Conservation (phyloP, 345 rosid species). For the Abelmoschus esculentus region DNA sequence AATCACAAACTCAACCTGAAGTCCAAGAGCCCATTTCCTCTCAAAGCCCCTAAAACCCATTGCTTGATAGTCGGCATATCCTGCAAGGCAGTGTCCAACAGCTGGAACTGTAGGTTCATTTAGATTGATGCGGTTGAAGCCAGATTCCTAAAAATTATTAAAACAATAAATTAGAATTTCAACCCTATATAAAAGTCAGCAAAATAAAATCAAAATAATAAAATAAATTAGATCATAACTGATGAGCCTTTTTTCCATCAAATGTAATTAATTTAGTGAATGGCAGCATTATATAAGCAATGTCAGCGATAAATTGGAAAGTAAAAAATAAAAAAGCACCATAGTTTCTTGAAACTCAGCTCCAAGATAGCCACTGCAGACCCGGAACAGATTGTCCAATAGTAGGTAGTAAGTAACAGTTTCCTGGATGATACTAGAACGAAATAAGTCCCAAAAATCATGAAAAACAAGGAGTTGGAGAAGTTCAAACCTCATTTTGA, state of each 20-base stretch:
- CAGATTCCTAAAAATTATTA: slow-evolving; percentile 47
- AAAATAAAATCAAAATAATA: neutral
- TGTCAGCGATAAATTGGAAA: neutral
- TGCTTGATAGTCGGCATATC: slow-evolving; percentile 72
- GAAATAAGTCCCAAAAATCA: neutral
- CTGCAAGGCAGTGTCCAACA: slow-evolving; percentile 52
- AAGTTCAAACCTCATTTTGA: neutral
- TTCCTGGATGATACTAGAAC: neutral
- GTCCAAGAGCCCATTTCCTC: slow-evolving; percentile 50
- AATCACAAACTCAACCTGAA: slow-evolving; percentile 49
- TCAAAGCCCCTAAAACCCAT: slow-evolving; percentile 41
- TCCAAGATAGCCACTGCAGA: neutral
- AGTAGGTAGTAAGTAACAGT: neutral
- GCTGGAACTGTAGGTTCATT: slow-evolving; percentile 51
- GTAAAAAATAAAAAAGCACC: neutral
- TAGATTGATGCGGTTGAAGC: slow-evolving; percentile 53
- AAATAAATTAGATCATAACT: neutral
- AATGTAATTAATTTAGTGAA: neutral
- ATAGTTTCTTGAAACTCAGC: neutral
- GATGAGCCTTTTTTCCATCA: neutral
- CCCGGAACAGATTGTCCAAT: neutral
- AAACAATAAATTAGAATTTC: neutral
- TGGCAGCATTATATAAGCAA: neutral
- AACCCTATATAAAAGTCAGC: too few relatives aligned
- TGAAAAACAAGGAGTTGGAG: neutral